These are phyloP conservation scores for Akebia trifoliata DNA, from an alignment of 164 flowering plant species.

Conservation along the genomic window DNA sequence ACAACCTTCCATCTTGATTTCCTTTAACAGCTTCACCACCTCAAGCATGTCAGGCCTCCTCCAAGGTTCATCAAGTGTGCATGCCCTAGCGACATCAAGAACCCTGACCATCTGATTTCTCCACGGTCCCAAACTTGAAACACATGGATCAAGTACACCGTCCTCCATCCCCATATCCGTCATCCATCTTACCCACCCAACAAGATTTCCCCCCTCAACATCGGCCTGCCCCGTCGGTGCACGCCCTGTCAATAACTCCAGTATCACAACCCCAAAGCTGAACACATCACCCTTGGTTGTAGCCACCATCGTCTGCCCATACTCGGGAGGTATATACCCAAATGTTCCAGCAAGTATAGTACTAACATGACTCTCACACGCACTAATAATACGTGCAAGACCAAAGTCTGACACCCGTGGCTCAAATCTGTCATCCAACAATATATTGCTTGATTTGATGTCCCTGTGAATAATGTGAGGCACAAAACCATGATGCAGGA, in stretches of 20 bases:
- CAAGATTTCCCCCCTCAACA: slow-evolving; percentile 59
- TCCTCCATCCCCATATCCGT: slow-evolving; percentile 27
- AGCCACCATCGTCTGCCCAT: slow-evolving; percentile 55
- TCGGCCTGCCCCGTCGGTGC: slow-evolving; percentile 62
- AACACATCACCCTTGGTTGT: slow-evolving; percentile 59
- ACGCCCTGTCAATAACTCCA: slow-evolving; percentile 56
- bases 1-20: slow-evolving; percentile 20
- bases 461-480: slow-evolving; percentile 72
- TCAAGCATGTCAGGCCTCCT: slow-evolving; percentile 56
- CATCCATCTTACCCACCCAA: slow-evolving; percentile 71
- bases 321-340: slow-evolving; percentile 70
- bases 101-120: slow-evolving; percentile 47
- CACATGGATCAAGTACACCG: slow-evolving; percentile 39
- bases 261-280: slow-evolving; percentile 63
- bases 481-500: slow-evolving; percentile 60
- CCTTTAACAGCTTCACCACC: slow-evolving; percentile 46
- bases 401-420: slow-evolving; percentile 68
- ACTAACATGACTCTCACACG: slow-evolving; percentile 61
- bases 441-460: slow-evolving; percentile 64
- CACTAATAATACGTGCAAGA: slow-evolving; percentile 62
- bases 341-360: slow-evolving; percentile 62
- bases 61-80: slow-evolving; percentile 53
- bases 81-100: slow-evolving; percentile 38
- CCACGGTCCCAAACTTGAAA: slow-evolving; percentile 19
- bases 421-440: slow-evolving; percentile 42